These are phyloP conservation scores for Boletus patriciae DNA, from an alignment of 768 basidiomycete species.

Conservation along the genomic window DNA sequence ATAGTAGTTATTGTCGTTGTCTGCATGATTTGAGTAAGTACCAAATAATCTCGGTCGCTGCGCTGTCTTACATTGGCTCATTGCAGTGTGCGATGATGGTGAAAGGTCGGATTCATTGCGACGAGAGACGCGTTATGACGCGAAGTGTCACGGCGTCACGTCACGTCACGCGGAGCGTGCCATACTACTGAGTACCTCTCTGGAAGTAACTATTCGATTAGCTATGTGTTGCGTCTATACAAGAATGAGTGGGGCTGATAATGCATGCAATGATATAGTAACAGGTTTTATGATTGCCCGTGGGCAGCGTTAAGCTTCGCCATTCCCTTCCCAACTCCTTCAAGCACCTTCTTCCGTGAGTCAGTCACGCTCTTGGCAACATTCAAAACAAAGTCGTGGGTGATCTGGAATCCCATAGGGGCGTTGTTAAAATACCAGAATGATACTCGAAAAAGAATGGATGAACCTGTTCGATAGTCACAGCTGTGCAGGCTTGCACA, in stretches of 20 bases:
- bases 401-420: constrained; percentile 43
- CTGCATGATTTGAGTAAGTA: constrained; percentile 15
- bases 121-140: constrained; percentile 28
- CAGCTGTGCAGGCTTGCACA: constrained; percentile 49
- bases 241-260: constrained; percentile 30
- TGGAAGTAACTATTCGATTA: background rate
- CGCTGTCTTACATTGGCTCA: constrained; percentile 45
- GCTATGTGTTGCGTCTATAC: constrained; percentile 20
- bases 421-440: background rate
- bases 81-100: constrained; percentile 18
- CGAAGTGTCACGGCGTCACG: constrained; percentile 26
- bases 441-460: background rate
- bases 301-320: constrained; percentile 49
- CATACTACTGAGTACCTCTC: background rate
- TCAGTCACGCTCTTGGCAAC: constrained; percentile 68
- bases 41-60: background rate
- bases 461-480: constrained; percentile 39
- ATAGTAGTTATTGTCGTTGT: constrained; percentile 43
- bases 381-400: constrained; percentile 60
- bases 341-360: constrained; percentile 66
- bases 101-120: background rate
- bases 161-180: constrained; percentile 10
- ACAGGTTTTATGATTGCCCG: constrained; percentile 22
- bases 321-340: constrained; percentile 72
- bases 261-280: constrained; percentile 6